phyloP scores from a whole-genome alignment of 2,329 filamentous ascomycete species.

The Alternaria sp. region DNA sequence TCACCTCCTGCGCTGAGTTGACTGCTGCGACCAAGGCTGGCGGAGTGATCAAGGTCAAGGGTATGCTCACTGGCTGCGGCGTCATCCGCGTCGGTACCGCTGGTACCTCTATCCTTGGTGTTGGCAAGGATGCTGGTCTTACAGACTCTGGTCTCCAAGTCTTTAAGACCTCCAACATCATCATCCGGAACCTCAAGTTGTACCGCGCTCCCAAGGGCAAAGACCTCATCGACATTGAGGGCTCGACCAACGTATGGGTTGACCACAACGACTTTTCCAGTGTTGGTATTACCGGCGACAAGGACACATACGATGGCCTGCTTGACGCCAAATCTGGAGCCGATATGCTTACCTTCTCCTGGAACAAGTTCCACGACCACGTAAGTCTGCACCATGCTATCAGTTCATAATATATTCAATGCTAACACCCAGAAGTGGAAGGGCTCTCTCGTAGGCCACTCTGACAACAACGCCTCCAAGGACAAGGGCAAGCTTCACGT shows the following conservation, averaged over 20 bases:
- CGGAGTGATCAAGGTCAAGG: conserved; percentile 46
- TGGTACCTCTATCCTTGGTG: conserved; percentile 49
- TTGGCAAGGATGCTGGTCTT: conserved; percentile 52
- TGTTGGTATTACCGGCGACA: conserved; percentile 51
- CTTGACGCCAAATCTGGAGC: conserved; percentile 69
- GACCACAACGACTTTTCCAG: conserved; percentile 72
- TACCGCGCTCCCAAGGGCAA: conserved; percentile 65
- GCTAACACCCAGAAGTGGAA: conserved; percentile 56
- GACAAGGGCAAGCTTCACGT: conserved; percentile 69
- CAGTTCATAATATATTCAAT: neutral
- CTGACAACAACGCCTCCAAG: conserved; percentile 36
- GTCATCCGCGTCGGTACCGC: conserved; percentile 33
- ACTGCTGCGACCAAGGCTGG: conserved; percentile 56
- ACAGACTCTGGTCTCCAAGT: conserved; percentile 62
- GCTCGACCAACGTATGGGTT: conserved; percentile 65
- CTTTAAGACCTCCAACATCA: conserved; percentile 64
- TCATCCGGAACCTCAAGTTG: conserved; percentile 69
- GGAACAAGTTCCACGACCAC: conserved; percentile 64
- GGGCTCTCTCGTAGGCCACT: conserved; percentile 64
- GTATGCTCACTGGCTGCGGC: conserved; percentile 43
- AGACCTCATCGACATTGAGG: conserved; percentile 68
- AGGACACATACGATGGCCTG: conserved; percentile 50
- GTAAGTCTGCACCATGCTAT: conserved; percentile 20
- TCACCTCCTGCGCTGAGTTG: conserved; percentile 61
- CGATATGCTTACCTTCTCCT: conserved; percentile 66